Conservation (phyloP, 805 yeast genomes). For the Myxozyma vanderwaltii region DNA sequence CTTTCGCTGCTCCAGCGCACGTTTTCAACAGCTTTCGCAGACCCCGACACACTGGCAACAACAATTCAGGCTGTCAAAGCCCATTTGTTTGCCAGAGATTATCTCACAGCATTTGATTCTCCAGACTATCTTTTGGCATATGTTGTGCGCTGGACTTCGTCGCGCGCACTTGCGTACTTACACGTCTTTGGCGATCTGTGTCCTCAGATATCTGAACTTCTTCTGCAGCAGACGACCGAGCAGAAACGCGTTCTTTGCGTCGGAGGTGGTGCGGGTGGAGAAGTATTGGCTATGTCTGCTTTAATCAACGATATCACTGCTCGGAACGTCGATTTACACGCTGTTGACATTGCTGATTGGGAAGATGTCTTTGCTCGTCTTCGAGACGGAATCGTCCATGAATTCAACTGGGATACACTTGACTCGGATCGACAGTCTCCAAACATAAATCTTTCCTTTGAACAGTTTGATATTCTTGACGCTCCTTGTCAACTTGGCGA, state of each 20-base stretch:
- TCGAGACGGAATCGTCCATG: conserved; percentile 11
- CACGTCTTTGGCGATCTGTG: conserved; percentile 55
- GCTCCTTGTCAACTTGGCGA: conserved; percentile 19
- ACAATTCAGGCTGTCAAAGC: conserved; percentile 67
- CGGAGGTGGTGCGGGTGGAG: conserved; percentile 93
- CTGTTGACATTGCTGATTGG: conserved; percentile 86
- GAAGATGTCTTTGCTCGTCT: conserved; percentile 49
- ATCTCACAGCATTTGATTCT: conserved; percentile 61
- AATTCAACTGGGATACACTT: neutral
- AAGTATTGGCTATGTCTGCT: conserved; percentile 64
- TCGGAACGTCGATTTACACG: conserved; percentile 48
- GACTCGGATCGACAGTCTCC: neutral
- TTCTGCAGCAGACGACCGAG: neutral
- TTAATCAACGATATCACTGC: conserved; percentile 49
- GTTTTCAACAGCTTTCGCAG: conserved; percentile 21
- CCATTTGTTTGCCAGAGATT: conserved; percentile 69
- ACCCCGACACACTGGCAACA: conserved; percentile 17
- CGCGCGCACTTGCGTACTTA: conserved; percentile 73
- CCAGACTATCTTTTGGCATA: conserved; percentile 71
- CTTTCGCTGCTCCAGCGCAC: conserved; percentile 21
- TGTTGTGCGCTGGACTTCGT: conserved; percentile 83
- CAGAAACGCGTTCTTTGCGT: conserved; percentile 54
- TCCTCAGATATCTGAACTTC: conserved; percentile 14
- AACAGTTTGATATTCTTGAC: conserved; percentile 32
- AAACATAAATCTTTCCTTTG: conserved; percentile 11